Evolutionary conservation across 176 grass and related monocot genomes (phyloP), one percentile per base, ranked within the genome.

Genomic region (Triticum timopheevii): DNA sequence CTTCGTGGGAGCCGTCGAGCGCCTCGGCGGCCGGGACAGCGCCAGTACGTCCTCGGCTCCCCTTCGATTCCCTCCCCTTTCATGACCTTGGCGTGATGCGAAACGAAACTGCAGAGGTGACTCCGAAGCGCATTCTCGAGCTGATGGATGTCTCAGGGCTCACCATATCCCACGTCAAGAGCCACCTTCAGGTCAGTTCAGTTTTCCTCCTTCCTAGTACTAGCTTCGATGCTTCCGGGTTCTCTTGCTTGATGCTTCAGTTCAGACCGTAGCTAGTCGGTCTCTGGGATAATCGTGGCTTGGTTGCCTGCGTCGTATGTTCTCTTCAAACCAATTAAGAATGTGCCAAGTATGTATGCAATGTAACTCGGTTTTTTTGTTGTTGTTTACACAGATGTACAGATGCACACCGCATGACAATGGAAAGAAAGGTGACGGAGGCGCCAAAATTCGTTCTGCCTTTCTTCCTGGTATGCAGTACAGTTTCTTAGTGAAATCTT

Each of bases 81-180:
- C 12, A 4, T 69, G 20, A 38, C 49, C 31, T 39, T 70, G 49
- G 23, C 63, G 69, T 47, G 24, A 36, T 83, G 10, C 27, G 40
- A 10, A 13, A 10, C 27, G 40, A 10, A 13, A 10, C 17, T 84
- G 81, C 38, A 99, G 94, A 93, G 35, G 94, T 92, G 52, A 99
- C 94, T 63, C 97, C 97, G 1, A 99, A 99, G 90, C 94, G 89
- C 39, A 95, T 99, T 72, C 93, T 99, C 3, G 89, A 93, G 87
- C 81, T 96, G 66, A 96, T 99, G 97, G 87, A 75, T 83, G 89
- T 94, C 15, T 78, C 64, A 84, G 97, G 92, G 42, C 90, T 99
- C 10, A 96, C 89, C 58, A 94, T 99, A 88, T 91, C 92, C 76
- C 97, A 99, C 78, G 93, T 96, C 31, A 99, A 99, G 87, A 99